phyloP scores from a whole-genome alignment of 2,329 filamentous ascomycete genomes.

The Sclerotiophoma versabilis region DNA sequence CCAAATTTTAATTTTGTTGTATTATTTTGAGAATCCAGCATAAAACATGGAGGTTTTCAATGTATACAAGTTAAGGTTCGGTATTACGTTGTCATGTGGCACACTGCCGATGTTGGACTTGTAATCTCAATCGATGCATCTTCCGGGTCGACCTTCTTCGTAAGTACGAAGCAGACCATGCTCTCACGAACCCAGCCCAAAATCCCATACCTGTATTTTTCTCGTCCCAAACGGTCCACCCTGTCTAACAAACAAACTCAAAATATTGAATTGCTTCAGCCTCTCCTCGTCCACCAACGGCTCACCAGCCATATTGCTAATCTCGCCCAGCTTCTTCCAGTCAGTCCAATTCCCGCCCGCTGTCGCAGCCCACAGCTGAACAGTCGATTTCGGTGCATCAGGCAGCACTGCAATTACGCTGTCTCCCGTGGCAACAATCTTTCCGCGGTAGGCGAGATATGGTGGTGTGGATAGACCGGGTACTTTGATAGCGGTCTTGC shows the following conservation, averaged over 20 bases:
- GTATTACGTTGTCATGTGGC: too few species aligned
- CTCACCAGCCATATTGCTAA: conserved; percentile 41
- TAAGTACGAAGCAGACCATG: not conserved
- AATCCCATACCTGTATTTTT: conserved; percentile 48
- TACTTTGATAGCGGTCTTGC: conserved; percentile 40
- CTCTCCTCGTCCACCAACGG: conserved; percentile 43
- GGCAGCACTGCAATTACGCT: conserved; percentile 41
- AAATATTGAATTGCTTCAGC: conserved; percentile 29
- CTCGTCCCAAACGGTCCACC: conserved; percentile 42
- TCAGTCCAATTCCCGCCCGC: conserved; percentile 35
- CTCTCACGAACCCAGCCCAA: conserved; percentile 27
- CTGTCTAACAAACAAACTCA: conserved; percentile 47
- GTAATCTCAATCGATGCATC: too few species aligned
- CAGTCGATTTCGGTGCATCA: conserved; percentile 37
- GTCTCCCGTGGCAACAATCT: conserved; percentile 38
- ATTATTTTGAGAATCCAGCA: too few species aligned
- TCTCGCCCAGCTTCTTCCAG: conserved; percentile 42
- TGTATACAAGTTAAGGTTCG: too few species aligned
- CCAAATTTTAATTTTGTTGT: too few species aligned
- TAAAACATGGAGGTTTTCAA: too few species aligned
- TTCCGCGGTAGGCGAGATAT: conserved; percentile 44
- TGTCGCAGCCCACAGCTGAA: conserved; percentile 41
- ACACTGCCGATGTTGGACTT: too few species aligned
- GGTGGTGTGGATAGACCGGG: conserved; percentile 39
- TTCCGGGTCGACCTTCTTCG: too few species aligned